Conservation (phyloP, 441 rosid genomes). For the Iberis amara region DNA sequence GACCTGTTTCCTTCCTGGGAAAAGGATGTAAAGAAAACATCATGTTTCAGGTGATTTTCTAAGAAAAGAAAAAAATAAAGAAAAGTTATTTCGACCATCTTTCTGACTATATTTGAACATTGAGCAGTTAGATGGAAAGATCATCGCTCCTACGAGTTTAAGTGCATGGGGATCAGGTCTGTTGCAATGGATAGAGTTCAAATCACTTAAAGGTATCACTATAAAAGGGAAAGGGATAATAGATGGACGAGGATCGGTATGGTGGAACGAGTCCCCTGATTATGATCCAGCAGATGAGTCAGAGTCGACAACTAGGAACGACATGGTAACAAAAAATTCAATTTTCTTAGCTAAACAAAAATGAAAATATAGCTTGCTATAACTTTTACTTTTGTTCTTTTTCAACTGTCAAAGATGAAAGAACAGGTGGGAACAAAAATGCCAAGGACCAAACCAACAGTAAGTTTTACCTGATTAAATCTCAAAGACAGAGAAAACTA, state of each 20-base stretch:
- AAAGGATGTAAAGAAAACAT: conserved; percentile 44
- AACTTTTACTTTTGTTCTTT: conserved; percentile 7
- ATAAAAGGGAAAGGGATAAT: conserved; percentile 48
- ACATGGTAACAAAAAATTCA: conserved; percentile 22
- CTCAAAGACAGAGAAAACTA: conserved; percentile 1
- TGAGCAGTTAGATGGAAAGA: conserved; percentile 59
- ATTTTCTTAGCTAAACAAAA: conserved; percentile 15
- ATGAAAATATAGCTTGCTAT: neutral
- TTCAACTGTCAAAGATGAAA: conserved; percentile 31
- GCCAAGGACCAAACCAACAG: conserved; percentile 64
- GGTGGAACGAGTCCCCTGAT: conserved; percentile 49
- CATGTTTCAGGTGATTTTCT: conserved; percentile 44
- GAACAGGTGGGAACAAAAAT: conserved; percentile 35
- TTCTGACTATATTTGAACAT: neutral
- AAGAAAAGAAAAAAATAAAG: neutral
- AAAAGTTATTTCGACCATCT: neutral
- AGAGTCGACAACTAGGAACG: conserved; percentile 20
- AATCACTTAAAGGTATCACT: conserved; percentile 43
- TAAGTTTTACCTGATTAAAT: conserved; percentile 33
- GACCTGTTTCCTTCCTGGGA: conserved; percentile 58
- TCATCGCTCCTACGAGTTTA: conserved; percentile 56
- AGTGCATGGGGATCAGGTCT: conserved; percentile 48
- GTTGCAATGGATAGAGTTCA: conserved; percentile 59
- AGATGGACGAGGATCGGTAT: conserved; percentile 62
- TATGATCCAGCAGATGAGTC: conserved; percentile 26